Percentiles rank a stretch among this genome's conserved stretches.
Evolutionary conservation across 1,284 basidiomycete species (phyloP).

Genomic region (Ustilago hordei): DNA sequence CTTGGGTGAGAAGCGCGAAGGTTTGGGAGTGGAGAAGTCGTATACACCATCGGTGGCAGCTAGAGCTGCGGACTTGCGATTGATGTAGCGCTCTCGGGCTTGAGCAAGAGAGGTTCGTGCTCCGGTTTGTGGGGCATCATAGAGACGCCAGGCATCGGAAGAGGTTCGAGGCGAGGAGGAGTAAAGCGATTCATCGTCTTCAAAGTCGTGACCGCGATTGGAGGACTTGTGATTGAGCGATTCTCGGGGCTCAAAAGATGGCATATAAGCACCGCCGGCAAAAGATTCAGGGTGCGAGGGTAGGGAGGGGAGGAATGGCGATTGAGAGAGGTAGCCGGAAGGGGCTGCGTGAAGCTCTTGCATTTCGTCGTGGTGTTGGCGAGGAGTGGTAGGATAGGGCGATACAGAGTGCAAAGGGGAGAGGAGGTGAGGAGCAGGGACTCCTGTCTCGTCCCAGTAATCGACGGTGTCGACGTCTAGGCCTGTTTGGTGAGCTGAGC

Average conservation of each 20-base stretch:
- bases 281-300: constrained; percentile 18
- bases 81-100: constrained; percentile 53
- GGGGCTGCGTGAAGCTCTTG: constrained; percentile 35
- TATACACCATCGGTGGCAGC: constrained; percentile 23
- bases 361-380: constrained; percentile 18
- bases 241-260: constrained; percentile 28
- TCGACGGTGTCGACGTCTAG: constrained; percentile 52
- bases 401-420: constrained; percentile 31
- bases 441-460: constrained; percentile 41
- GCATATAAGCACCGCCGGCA: constrained; percentile 19
- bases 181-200: constrained; percentile 24
- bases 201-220: constrained; percentile 14
- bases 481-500: not conserved
- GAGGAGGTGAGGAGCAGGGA: constrained; percentile 40
- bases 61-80: constrained; percentile 39
- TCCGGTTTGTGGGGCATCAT: constrained; percentile 21
- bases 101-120: constrained; percentile 29
- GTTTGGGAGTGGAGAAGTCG: constrained; percentile 21
- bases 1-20: constrained; percentile 27
- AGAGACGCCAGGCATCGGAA: constrained; percentile 38
- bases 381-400: constrained; percentile 28
- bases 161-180: constrained; percentile 12
- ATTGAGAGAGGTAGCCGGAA: constrained; percentile 20
- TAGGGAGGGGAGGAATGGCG: constrained; percentile 21
- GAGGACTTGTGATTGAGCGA: constrained; percentile 25